Base-by-base conservation (phyloP, 768 basidiomycete genomes). In the Agrocybe pediades region DNA sequence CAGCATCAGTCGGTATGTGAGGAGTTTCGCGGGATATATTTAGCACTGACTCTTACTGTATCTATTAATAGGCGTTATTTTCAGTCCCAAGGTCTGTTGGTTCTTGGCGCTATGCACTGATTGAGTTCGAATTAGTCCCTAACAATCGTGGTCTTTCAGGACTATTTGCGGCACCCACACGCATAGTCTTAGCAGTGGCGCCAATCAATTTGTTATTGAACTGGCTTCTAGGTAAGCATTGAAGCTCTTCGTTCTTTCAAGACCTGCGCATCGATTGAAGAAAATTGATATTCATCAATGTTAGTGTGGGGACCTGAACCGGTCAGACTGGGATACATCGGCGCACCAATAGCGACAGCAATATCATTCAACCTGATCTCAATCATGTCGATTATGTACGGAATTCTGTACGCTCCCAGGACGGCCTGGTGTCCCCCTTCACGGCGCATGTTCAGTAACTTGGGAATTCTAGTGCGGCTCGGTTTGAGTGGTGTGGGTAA, bases 311-410 rank as follows among this genome's bases (percentile, higher is more conserved):
- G 93, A 0, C 93, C 93, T 0, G 73, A 81, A 26, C 74, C 83
- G 2, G 72, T 97, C 51, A 78, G 88, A 11, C 74, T 98, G 2
- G 95, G 95, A 1, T 98, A 92, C 70, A 84, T 90, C 46, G 96
- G 96, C 9, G 96, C 95, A 3, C 96, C 96, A 0, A 77, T 98
- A 15, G 90, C 95, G 1, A 94, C 94, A 2, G 85, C 90, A 0
- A 78, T 95, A 49, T 90, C 89, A 13, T 91, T 94, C 72, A 96
- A 95, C 67, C 76, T 96, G n/a, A 86, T 94, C 40, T 76, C 85
- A 0, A 48, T 82, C 39, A 64, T 80, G 49, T 90, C 84, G 1
- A 73, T 90, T 43, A 49, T 76, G 21, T 91, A 90, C 54, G 89
- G 84, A 6, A 65, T 85, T 20, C 77, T 78, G 61, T 84, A 79